These are phyloP conservation scores for Porodaedalea pini DNA, from an alignment of 1,284 basidiomycete genomes.

Conservation along the genomic window DNA sequence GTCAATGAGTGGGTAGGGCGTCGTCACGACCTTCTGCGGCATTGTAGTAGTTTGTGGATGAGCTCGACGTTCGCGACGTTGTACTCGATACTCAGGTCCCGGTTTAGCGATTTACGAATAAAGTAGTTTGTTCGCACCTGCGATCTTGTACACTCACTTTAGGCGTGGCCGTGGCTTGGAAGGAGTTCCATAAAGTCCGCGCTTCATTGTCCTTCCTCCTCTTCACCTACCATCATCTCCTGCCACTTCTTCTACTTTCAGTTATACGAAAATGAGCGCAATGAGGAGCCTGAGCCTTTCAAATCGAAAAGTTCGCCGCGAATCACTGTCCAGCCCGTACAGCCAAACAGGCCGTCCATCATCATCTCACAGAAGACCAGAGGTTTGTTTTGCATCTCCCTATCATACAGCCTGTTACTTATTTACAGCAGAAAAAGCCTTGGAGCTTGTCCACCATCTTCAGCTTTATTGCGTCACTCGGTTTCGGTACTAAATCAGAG, in stretches of 20 bases:
- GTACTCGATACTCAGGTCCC: neutral
- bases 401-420: neutral
- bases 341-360: neutral
- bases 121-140: too few relatives aligned
- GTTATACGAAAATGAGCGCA: conserved; percentile 42
- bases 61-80: conserved; percentile 1
- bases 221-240: conserved; percentile 22
- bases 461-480: conserved; percentile 28
- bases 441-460: conserved; percentile 50
- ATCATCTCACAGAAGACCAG: neutral
- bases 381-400: neutral
- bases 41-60: conserved; percentile 38
- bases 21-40: conserved; percentile 68
- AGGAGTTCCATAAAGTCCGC: conserved; percentile 4
- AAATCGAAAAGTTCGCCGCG: conserved; percentile 35
- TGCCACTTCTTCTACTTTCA: neutral
- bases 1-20: conserved; percentile 85
- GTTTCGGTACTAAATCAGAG: neutral
- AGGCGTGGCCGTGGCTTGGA: conserved; percentile 10
- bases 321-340: conserved; percentile 34
- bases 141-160: too few relatives aligned
- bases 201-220: neutral
- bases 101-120: neutral
- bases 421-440: conserved; percentile 31
- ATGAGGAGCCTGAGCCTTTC: conserved; percentile 44